Percentiles rank a stretch among this genome's conserved stretches.
Evolutionary conservation across 306 rosid genomes (phyloP).

Genomic region (peach (Prunus persica)): Prunus_persica_NCBIv2 NC_034009.1:1913001-1913500

Average conservation of each 20-base stretch:
- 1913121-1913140: slow-evolving; percentile 20
- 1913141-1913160: background rate
- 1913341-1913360: slow-evolving; percentile 17
- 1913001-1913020: slow-evolving; percentile 32
- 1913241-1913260: slow-evolving; percentile 16
- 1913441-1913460: background rate
- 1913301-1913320: slow-evolving; percentile 29
- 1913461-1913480: background rate
- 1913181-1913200: slow-evolving; percentile 14
- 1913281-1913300: slow-evolving; percentile 35
- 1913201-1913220: slow-evolving; percentile 21
- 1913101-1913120: slow-evolving; percentile 20
- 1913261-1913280: slow-evolving; percentile 22
- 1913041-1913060: slow-evolving; percentile 24
- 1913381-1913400: background rate
- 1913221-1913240: slow-evolving; percentile 14
- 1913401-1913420: background rate
- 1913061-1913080: slow-evolving; percentile 12
- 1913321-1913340: slow-evolving; percentile 32
- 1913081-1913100: slow-evolving; percentile 3
- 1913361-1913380: slow-evolving; percentile 5
- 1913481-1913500: background rate
- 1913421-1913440: slow-evolving; percentile 10
- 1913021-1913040: slow-evolving; percentile 19
- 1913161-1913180: background rate